A percentile compares a stretch with the other conserved stretches of the same genome.
These are phyloP conservation scores for Geotrichum phurueaensis DNA, from an alignment of 1,139 yeast genomes.

Conservation along the genomic window DNA sequence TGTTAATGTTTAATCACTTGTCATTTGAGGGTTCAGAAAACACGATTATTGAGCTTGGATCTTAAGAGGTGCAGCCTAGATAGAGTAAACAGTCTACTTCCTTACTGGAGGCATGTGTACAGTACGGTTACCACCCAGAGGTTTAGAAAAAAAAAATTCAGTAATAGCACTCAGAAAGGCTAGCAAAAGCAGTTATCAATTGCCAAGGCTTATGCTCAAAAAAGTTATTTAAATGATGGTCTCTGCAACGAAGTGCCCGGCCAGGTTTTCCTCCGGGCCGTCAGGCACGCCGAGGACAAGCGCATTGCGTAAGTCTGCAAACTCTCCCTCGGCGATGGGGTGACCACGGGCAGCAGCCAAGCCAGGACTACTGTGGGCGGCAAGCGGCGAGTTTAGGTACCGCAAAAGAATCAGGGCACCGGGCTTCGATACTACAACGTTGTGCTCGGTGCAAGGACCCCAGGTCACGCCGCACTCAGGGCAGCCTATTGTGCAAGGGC, in stretches of 20 bases:
- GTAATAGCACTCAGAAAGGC: no score
- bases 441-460: slow-evolving; percentile 70
- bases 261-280: slow-evolving; percentile 85
- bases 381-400: slow-evolving; percentile 35
- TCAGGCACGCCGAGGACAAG: slow-evolving; percentile 41
- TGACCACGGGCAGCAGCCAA: background rate
- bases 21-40: no score
- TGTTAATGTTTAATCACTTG: no score
- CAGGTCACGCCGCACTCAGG: slow-evolving; percentile 67
- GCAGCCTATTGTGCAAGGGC: slow-evolving; percentile 80
- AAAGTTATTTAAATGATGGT: slow-evolving; percentile 34
- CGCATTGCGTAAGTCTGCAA: background rate
- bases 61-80: no score
- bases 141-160: no score
- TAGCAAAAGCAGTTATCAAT: no score
- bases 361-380: background rate
- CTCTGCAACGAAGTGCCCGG: slow-evolving; percentile 51
- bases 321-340: slow-evolving; percentile 19
- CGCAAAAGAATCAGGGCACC: slow-evolving; percentile 71
- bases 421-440: slow-evolving; percentile 77
- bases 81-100: no score
- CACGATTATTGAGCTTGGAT: no score
- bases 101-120: no score
- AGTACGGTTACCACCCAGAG: no score
- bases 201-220: no score